phyloP scores from a whole-genome alignment of 352 stramenopile genomes.

The Plasmopara muralis region DNA sequence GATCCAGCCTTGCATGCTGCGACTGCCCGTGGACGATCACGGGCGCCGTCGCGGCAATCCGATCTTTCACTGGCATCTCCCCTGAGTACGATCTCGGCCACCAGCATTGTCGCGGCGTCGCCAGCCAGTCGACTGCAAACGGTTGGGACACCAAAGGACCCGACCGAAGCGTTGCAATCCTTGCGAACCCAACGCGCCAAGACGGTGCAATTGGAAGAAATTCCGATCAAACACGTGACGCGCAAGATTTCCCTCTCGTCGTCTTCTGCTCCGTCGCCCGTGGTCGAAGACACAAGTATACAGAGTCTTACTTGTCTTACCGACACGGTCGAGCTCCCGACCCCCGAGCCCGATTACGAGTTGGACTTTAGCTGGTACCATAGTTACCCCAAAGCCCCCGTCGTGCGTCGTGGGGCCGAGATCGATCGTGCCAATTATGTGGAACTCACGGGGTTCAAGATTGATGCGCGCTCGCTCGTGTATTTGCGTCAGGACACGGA shows the following conservation, averaged over 20 bases:
- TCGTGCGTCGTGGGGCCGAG: conserved; percentile 30
- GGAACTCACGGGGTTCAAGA: conserved; percentile 38
- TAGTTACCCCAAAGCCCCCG: conserved; percentile 68
- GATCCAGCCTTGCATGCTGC: conserved; percentile 19
- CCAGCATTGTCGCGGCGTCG: conserved; percentile 2
- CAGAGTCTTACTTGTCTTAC: neutral
- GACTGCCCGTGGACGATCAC: conserved; percentile 8
- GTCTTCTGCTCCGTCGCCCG: conserved; percentile 4
- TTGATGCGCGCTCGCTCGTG: conserved; percentile 51
- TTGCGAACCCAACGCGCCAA: conserved; percentile 32
- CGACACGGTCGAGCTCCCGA: conserved; percentile 51
- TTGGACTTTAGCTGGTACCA: conserved; percentile 77
- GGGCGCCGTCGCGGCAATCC: conserved; percentile 16
- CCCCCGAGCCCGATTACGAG: conserved; percentile 52
- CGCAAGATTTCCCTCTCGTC: conserved; percentile 10
- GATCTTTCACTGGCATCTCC: conserved; percentile 18
- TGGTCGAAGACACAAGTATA: neutral
- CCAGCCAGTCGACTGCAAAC: conserved; percentile 13
- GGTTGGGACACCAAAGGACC: conserved; percentile 8
- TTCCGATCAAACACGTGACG: conserved; percentile 10
- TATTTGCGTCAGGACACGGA: conserved; percentile 51
- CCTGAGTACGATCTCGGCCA: conserved; percentile 6
- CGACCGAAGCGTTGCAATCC: conserved; percentile 22
- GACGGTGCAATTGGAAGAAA: conserved; percentile 33
- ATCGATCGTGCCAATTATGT: conserved; percentile 44